Evolutionary conservation across 139 green algal genomes (phyloP), one percentile per base, ranked within the genome.

Genomic region (Picochlorum sp.): DNA sequence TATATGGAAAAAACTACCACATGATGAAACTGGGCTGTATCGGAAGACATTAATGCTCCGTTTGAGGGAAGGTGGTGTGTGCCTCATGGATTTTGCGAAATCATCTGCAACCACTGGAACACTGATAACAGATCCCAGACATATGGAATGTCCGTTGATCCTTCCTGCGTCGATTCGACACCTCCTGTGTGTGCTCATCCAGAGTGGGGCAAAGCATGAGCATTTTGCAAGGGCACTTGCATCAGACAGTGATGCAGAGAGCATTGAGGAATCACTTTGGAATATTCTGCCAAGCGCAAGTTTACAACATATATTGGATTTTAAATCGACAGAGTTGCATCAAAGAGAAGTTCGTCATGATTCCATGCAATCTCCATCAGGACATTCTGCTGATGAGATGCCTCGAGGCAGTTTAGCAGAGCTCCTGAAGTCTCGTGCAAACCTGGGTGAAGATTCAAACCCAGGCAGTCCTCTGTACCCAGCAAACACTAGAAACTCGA

Each of bases 1-100:
- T 11, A 69, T 63, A 2, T 91, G 83, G 85, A 57, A 83, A 57
- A 68, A 68, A 14, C 60, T 90, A 54, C 74, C 80, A 0, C 62
- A 57, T 56, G 77, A 54, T 20, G 47, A 23, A 16, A 21, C 15
- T 13, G 60, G 60, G 34, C 6, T 31, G 18, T 45, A 44, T 10
- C 6, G 47, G 31, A 21, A 54, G n/a, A 41, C 34, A 24, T 66
- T 56, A 37, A 14, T 38, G 31, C 49, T 44, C 10, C 34, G 34
- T 41, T 41, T 41, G 34, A 41, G 34, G 34, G 34, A 41, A 41
- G 34, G 34, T 2, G 34, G 34, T 10, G 34, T 41, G 8, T 41
- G 34, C 34, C 34, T 41, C 8, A 41, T 41, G 34, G 34, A 41
- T 41, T 41, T 41, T 41, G 34, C 34, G 8, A 41, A 41, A 14